These are phyloP conservation scores for Russula lepida DNA, from an alignment of 768 basidiomycete genomes.

Conservation along the genomic window DNA sequence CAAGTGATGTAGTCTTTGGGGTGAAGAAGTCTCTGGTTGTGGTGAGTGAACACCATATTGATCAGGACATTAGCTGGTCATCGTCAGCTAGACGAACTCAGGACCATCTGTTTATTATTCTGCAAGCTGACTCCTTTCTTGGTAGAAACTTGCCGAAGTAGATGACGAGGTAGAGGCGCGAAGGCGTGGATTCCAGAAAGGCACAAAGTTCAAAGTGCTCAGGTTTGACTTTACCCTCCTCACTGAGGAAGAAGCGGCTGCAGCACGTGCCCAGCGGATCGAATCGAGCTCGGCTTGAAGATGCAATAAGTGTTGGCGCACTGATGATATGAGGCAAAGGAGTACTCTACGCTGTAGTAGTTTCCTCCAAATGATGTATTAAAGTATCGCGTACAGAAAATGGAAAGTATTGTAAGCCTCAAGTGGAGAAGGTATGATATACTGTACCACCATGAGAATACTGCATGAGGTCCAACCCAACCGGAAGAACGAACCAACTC, in stretches of 20 bases:
- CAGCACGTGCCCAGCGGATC: slow-evolving; percentile 21
- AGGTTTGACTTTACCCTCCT: slow-evolving; percentile 39
- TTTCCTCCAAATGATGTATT: slow-evolving; percentile 9
- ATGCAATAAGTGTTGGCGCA: neutral
- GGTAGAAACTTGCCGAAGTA: slow-evolving; percentile 41
- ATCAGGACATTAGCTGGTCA: neutral
- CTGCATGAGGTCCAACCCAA: neutral
- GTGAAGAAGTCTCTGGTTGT: slow-evolving; percentile 72
- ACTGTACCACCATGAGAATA: neutral
- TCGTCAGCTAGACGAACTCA: neutral
- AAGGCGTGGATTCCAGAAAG: slow-evolving; percentile 44
- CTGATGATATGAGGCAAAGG: neutral
- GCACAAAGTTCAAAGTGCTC: slow-evolving; percentile 41
- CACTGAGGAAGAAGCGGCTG: slow-evolving; percentile 34
- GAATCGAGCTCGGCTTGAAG: neutral
- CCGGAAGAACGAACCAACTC: neutral
- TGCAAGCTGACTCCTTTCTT: neutral
- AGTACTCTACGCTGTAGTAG: neutral
- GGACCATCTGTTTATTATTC: neutral
- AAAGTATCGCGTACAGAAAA: neutral
- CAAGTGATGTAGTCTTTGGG: slow-evolving; percentile 73
- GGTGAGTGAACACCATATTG: slow-evolving; percentile 48
- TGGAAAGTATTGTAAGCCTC: neutral
- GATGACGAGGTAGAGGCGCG: slow-evolving; percentile 46
- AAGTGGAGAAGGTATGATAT: neutral